phyloP scores from a whole-genome alignment of 1,139 yeast species.

The Kazachstania sp. region DNA sequence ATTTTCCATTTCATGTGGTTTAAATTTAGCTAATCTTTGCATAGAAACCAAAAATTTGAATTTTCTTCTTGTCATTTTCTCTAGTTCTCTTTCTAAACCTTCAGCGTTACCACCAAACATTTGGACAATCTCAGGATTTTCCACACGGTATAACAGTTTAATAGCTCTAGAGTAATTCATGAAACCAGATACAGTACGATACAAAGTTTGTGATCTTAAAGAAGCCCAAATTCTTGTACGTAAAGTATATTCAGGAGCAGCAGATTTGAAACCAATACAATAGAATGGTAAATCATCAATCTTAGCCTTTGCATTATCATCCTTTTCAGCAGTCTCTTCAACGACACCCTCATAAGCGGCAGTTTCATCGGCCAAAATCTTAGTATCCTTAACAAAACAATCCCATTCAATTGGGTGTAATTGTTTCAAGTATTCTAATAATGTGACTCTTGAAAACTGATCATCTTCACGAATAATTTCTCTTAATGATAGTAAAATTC shows the following conservation, averaged over 20 bases:
- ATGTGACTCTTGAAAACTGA: conserved; percentile 93
- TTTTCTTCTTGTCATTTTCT: conserved; percentile 98
- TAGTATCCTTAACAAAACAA: conserved; percentile 96
- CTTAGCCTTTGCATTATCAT: conserved; percentile 72
- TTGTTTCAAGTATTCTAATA: conserved; percentile 93
- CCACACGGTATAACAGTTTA: conserved; percentile 93
- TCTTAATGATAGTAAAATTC: conserved; percentile 86
- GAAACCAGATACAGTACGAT: conserved; percentile 98
- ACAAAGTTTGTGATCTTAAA: conserved; percentile 92
- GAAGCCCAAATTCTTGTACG: conserved; percentile 99
- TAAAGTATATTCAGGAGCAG: conserved; percentile 97
- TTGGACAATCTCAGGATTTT: conserved; percentile 97
- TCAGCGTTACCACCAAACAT: conserved; percentile 98
- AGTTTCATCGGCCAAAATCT: conserved; percentile 95
- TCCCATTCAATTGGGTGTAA: conserved; percentile 99
- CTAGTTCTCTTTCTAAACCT: conserved; percentile 86
- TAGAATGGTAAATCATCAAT: conserved; percentile 97
- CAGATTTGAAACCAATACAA: conserved; percentile 98
- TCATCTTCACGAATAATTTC: conserved; percentile 98
- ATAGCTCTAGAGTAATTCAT: conserved; percentile 99
- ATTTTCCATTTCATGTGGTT: conserved; percentile 95
- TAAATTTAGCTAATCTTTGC: conserved; percentile 96
- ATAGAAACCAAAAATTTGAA: conserved; percentile 94
- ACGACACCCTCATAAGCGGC: conserved; percentile 74
- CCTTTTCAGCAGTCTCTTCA: conserved; percentile 58